These are phyloP conservation scores for Fusarium palustre DNA, from an alignment of 2,329 filamentous ascomycete species.

Conservation along the genomic window DNA sequence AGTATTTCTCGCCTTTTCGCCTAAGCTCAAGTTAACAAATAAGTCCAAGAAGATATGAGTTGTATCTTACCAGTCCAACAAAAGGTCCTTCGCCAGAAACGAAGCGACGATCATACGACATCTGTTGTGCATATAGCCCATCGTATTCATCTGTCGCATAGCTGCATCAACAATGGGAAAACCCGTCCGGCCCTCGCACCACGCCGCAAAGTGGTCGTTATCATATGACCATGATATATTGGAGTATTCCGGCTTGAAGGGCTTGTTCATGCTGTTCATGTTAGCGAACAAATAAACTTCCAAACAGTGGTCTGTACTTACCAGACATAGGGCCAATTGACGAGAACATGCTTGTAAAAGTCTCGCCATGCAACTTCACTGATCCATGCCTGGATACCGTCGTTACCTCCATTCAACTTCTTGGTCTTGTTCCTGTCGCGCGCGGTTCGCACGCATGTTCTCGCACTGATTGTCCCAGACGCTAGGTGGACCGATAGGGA, in stretches of 20 bases:
- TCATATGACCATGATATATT: slow-evolving; percentile 87
- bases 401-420: slow-evolving; percentile 73
- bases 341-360: slow-evolving; percentile 88
- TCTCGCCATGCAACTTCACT: slow-evolving; percentile 88
- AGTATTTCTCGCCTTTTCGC: slow-evolving; percentile 83
- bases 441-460: slow-evolving; percentile 74
- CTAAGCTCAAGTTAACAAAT: slow-evolving; percentile 1
- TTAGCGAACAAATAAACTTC: not conserved
- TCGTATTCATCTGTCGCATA: slow-evolving; percentile 79
- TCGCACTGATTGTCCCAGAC: slow-evolving; percentile 73
- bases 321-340: slow-evolving; percentile 86
- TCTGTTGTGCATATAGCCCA: slow-evolving; percentile 86
- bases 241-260: slow-evolving; percentile 83
- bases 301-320: slow-evolving; percentile 51
- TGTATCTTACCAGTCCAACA: slow-evolving; percentile 73
- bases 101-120: slow-evolving; percentile 86
- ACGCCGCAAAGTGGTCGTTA: slow-evolving; percentile 74
- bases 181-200: slow-evolving; percentile 80
- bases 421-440: slow-evolving; percentile 71
- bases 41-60: not conserved
- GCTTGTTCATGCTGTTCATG: slow-evolving; percentile 64
- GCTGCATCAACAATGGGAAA: slow-evolving; percentile 88
- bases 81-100: slow-evolving; percentile 82
- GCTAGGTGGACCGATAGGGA: slow-evolving; percentile 78
- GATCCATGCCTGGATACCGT: slow-evolving; percentile 80